Conservation (phyloP, 2,329 filamentous ascomycete genomes). For the Akanthomyces lecanii region DNA sequence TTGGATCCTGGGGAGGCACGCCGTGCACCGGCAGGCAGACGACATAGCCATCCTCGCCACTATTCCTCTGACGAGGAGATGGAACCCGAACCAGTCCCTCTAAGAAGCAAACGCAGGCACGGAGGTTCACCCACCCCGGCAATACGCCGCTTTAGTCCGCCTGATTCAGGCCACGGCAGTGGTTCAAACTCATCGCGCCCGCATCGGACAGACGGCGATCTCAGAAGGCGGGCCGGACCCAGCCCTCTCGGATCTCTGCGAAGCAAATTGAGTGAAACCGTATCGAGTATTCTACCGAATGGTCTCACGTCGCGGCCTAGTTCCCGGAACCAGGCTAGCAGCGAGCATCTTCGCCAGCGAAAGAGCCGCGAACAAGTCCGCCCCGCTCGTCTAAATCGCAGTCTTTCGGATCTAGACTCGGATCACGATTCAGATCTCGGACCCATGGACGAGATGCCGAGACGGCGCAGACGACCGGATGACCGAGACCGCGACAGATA, state of each 20-base stretch:
- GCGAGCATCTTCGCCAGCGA: conserved; percentile 29
- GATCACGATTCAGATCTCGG: conserved; percentile 33
- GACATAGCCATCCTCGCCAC: conserved; percentile 48
- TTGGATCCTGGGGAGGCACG: conserved; percentile 33
- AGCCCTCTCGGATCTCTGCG: conserved; percentile 38
- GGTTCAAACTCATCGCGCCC: conserved; percentile 28
- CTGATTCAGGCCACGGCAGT: conserved; percentile 20
- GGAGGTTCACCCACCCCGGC: conserved; percentile 16
- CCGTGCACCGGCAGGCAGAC: conserved; percentile 31
- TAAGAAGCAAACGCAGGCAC: conserved; percentile 22
- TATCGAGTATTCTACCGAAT: conserved; percentile 40
- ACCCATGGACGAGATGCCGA: conserved; percentile 30
- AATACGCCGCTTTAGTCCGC: conserved; percentile 15
- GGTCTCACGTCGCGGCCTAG: conserved; percentile 32
- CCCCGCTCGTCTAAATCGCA: conserved; percentile 37
- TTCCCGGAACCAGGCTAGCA: conserved; percentile 30
- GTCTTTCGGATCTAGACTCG: conserved; percentile 39
- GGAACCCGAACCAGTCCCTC: conserved; percentile 28
- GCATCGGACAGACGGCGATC: conserved; percentile 36
- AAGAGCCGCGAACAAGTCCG: conserved; percentile 39
- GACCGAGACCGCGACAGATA: conserved; percentile 37
- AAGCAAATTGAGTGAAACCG: conserved; percentile 43
- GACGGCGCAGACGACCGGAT: conserved; percentile 31
- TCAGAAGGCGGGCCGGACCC: conserved; percentile 32
- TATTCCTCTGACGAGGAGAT: conserved; percentile 39